phyloP scores from a whole-genome alignment of 2,329 filamentous ascomycete species.

The Esteya vermicola region DNA sequence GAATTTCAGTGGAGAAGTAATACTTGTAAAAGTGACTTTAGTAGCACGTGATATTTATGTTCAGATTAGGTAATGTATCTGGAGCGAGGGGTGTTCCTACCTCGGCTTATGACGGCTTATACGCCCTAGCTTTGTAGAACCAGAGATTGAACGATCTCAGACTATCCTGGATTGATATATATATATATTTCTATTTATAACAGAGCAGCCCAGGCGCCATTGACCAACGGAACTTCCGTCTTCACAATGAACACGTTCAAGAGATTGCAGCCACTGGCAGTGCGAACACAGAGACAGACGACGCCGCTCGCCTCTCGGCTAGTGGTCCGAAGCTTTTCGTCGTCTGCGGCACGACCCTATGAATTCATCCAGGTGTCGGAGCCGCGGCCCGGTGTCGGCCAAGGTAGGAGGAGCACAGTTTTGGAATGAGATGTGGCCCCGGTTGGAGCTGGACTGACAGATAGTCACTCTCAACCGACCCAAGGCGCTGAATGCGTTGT shows the following conservation, averaged over 20 bases:
- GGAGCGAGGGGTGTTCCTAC: too few species aligned
- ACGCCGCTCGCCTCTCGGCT: constrained; percentile 43
- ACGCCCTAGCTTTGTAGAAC: too few species aligned
- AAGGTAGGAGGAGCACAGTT: constrained; percentile 43
- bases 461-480: constrained; percentile 85
- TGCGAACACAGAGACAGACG: constrained; percentile 41
- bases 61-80: too few species aligned
- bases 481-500: constrained; percentile 89
- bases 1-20: too few species aligned
- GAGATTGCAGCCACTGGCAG: constrained; percentile 45
- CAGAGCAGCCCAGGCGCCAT: too few species aligned
- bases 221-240: too few species aligned
- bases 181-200: too few species aligned
- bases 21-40: too few species aligned
- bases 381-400: constrained; percentile 77
- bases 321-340: constrained; percentile 33
- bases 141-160: too few species aligned
- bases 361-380: constrained; percentile 71
- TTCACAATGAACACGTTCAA: constrained; percentile 39
- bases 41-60: too few species aligned
- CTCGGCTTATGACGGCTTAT: background rate
- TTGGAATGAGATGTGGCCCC: background rate
- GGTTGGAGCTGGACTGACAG: background rate
- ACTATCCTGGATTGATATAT: too few species aligned
- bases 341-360: constrained; percentile 37